Conservation (phyloP, 768 basidiomycete species). For the Collybia nuda region DNA sequence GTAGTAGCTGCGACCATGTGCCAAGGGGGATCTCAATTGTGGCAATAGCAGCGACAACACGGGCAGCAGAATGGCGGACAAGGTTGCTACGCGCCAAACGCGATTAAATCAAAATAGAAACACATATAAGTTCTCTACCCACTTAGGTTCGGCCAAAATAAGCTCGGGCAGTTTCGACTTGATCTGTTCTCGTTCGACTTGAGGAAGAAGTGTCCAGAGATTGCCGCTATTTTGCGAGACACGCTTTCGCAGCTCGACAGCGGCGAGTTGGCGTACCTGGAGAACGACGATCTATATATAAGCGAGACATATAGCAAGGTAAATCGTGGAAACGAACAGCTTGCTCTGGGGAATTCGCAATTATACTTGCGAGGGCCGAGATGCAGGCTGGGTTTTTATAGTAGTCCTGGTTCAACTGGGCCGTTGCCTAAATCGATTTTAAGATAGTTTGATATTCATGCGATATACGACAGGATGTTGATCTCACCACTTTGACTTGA, state of each 20-base stretch:
- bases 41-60: conserved; percentile 92
- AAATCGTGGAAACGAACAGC: conserved; percentile 53
- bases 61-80: conserved; percentile 90
- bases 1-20: conserved; percentile 85
- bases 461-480: background rate
- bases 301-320: conserved; percentile 6
- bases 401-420: conserved; percentile 86
- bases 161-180: conserved; percentile 81
- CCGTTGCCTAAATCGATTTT: conserved; percentile 67
- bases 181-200: conserved; percentile 74
- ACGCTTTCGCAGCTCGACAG: conserved; percentile 95
- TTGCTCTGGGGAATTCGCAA: conserved; percentile 81
- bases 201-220: conserved; percentile 75
- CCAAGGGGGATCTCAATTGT: conserved; percentile 78
- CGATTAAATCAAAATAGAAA: conserved; percentile 12
- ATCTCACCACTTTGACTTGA: conserved; percentile 82
- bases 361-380: conserved; percentile 83
- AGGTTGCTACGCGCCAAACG: conserved; percentile 57
- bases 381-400: conserved; percentile 93
- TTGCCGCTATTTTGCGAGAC: conserved; percentile 76
- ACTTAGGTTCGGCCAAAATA: conserved; percentile 79
- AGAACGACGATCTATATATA: conserved; percentile 2
- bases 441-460: background rate
- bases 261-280: conserved; percentile 95
- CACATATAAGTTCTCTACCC: conserved; percentile 23